These are phyloP conservation scores for Colletotrichum sp. DNA, from an alignment of 2,329 filamentous ascomycete species.

Conservation along the genomic window DNA sequence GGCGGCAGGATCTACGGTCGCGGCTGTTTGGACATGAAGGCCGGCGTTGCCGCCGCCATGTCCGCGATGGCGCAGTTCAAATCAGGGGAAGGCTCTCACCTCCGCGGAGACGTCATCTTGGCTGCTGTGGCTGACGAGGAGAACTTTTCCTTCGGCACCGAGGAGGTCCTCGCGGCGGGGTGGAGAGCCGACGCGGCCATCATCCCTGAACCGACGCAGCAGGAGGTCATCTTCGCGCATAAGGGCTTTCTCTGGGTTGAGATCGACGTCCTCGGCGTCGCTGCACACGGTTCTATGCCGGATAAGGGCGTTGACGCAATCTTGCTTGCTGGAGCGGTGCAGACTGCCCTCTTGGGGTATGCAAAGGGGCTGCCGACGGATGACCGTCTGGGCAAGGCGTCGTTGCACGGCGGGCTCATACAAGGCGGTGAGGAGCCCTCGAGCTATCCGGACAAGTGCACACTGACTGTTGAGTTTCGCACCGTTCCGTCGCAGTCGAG, in stretches of 20 bases:
- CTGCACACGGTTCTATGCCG: conserved; percentile 47
- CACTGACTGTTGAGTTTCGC: conserved; percentile 51
- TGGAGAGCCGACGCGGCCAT: conserved; percentile 59
- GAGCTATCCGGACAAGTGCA: conserved; percentile 55
- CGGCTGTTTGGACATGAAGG: conserved; percentile 57
- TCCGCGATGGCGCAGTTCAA: conserved; percentile 32
- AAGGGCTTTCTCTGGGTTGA: conserved; percentile 56
- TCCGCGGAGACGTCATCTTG: conserved; percentile 55
- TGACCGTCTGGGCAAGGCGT: conserved; percentile 38
- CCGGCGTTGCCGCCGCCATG: conserved; percentile 52
- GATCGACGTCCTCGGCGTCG: conserved; percentile 44
- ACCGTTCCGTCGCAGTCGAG: conserved; percentile 49
- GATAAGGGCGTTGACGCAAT: conserved; percentile 56
- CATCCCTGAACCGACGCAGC: conserved; percentile 51
- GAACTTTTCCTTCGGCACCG: conserved; percentile 53
- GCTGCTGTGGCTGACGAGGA: conserved; percentile 61
- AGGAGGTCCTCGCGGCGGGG: conserved; percentile 52
- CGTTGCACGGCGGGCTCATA: conserved; percentile 52
- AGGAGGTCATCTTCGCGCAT: conserved; percentile 48
- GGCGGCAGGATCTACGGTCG: conserved; percentile 46
- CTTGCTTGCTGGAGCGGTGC: conserved; percentile 48
- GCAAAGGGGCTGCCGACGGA: conserved; percentile 39
- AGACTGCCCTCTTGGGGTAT: conserved; percentile 49
- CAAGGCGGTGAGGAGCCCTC: conserved; percentile 56
- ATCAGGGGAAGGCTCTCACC: conserved; percentile 36